Percentiles rank a stretch among this genome's conserved stretches.
These are phyloP conservation scores for Blastocladiella emersonii DNA, from an alignment of 371 early-diverging fungal genomes.

Conservation along the genomic window DNA sequence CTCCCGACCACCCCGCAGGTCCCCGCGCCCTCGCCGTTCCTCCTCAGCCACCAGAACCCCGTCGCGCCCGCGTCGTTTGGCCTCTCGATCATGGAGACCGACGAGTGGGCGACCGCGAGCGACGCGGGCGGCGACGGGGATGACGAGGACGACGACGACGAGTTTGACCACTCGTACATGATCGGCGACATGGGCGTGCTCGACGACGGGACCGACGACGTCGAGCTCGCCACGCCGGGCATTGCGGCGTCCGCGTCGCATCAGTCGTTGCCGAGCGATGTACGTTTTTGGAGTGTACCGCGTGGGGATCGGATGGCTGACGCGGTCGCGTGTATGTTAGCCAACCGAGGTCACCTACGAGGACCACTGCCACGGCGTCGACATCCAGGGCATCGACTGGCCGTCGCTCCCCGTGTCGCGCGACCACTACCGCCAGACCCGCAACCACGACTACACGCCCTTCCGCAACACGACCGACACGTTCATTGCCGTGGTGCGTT, in stretches of 20 bases:
- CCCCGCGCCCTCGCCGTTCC: too few relatives aligned
- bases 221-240: too few relatives aligned
- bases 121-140: background rate
- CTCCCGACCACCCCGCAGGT: too few relatives aligned
- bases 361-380: background rate
- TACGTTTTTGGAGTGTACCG: too few relatives aligned
- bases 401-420: background rate
- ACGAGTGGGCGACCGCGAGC: background rate
- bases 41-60: too few relatives aligned
- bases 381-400: conserved; percentile 5
- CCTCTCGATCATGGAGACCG: background rate
- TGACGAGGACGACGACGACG: too few relatives aligned
- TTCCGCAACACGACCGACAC: background rate
- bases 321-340: background rate
- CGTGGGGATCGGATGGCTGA: background rate
- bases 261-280: too few relatives aligned
- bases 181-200: too few relatives aligned
- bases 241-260: too few relatives aligned
- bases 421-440: background rate
- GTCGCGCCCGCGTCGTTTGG: background rate
- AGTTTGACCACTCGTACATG: too few relatives aligned
- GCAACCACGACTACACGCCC: background rate
- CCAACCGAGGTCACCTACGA: background rate
- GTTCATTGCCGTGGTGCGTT: background rate
- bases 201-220: background rate